Conservation (phyloP, 805 yeast genomes). For the Tetrapisispora nanseiensis region DNA sequence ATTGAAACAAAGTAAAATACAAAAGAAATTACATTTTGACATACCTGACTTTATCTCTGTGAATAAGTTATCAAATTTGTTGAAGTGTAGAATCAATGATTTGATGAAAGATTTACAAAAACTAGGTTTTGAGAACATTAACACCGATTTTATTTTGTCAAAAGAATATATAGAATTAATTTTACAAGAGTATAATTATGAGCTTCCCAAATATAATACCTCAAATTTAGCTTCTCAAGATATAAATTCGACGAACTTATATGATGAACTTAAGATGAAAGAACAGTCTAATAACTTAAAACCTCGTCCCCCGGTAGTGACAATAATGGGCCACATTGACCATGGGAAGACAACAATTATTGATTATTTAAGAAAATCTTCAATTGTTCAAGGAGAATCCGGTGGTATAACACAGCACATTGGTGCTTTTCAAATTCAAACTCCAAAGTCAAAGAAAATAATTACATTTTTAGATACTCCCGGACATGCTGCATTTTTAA, state of each 20-base stretch:
- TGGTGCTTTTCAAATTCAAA: slow-evolving; percentile 87
- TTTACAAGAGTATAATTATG: slow-evolving; percentile 82
- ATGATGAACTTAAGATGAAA: slow-evolving; percentile 50
- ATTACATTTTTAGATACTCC: slow-evolving; percentile 95
- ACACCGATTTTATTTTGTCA: slow-evolving; percentile 71
- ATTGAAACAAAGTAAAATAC: background rate
- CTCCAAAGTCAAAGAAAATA: slow-evolving; percentile 61
- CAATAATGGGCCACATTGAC: slow-evolving; percentile 98
- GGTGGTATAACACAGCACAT: slow-evolving; percentile 98
- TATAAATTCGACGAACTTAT: slow-evolving; percentile 47
- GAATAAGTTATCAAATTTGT: slow-evolving; percentile 62
- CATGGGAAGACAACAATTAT: slow-evolving; percentile 95
- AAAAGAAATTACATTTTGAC: slow-evolving; percentile 16
- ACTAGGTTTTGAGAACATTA: slow-evolving; percentile 64
- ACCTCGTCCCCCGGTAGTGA: slow-evolving; percentile 84
- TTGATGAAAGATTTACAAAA: slow-evolving; percentile 48
- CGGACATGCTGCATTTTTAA: slow-evolving; percentile 93
- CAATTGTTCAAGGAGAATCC: slow-evolving; percentile 73
- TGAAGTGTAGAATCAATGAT: slow-evolving; percentile 54
- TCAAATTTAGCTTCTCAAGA: slow-evolving; percentile 15
- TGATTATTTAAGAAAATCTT: slow-evolving; percentile 75
- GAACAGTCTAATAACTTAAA: slow-evolving; percentile 41
- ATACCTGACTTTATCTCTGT: slow-evolving; percentile 76
- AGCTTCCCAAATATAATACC: slow-evolving; percentile 29
- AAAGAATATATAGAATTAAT: slow-evolving; percentile 77